Evolutionary conservation across 2,329 filamentous ascomycete genomes (phyloP).

Genomic region (Aureobasidium pullulans): DNA sequence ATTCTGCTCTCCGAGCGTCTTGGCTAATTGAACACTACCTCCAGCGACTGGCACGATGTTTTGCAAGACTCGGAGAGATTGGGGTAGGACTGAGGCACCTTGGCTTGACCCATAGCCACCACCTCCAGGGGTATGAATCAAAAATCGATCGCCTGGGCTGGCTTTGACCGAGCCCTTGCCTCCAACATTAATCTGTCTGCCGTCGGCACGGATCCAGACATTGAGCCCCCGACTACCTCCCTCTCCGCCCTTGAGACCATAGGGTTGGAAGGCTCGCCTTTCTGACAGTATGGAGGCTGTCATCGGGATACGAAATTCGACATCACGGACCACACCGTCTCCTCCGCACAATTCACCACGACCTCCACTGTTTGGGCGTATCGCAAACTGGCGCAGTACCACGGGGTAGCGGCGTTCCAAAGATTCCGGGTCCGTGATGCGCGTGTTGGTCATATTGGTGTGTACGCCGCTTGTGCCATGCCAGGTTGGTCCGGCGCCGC

Average conservation of each 20-base stretch:
- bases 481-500: conserved; percentile 64
- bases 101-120: too few species aligned
- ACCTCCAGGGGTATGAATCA: too few species aligned
- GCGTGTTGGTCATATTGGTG: conserved; percentile 73
- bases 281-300: conserved; percentile 72
- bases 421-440: conserved; percentile 68
- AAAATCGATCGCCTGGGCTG: too few species aligned
- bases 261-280: conserved; percentile 63
- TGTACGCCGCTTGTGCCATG: conserved; percentile 63
- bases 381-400: conserved; percentile 56
- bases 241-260: conserved; percentile 71
- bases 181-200: too few species aligned
- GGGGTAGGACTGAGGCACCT: too few species aligned
- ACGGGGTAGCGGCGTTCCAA: conserved; percentile 68
- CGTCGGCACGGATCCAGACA: too few species aligned
- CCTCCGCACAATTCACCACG: conserved; percentile 56
- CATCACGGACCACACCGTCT: conserved; percentile 64
- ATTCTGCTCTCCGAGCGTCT: too few species aligned
- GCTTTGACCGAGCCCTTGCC: too few species aligned
- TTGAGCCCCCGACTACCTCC: conserved; percentile 71
- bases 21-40: too few species aligned
- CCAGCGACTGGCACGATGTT: too few species aligned
- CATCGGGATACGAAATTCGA: conserved; percentile 66
- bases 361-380: conserved; percentile 55
- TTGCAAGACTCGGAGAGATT: too few species aligned